Evolutionary conservation across 768 basidiomycete genomes (phyloP), one percentile per base, ranked within the genome.

Genomic region (Pleurotus ostreatus): DNA sequence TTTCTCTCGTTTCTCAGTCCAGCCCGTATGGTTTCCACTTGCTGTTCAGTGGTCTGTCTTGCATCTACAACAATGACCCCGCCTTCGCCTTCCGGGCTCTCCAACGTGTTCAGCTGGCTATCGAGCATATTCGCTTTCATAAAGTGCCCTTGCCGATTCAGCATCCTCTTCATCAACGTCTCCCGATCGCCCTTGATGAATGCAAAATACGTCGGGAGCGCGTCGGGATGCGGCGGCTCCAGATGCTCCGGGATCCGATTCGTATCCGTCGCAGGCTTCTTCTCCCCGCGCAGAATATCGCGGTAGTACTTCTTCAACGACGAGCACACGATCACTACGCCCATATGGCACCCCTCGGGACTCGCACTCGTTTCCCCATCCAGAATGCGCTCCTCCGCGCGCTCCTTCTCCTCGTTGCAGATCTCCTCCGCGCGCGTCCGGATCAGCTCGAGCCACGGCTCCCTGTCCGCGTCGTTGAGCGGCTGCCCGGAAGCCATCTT

Each of bases 281-380:
- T 39, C 45, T 61, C 71, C 9, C 91, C 94, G 7, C 95, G 79
- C 56, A 98, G 70, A 46, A 94, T 80, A 58, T 89, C 86, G 4
- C 96, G 86, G 68, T 98, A 98, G 59, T 77, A 77, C 62, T 65
- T 78, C 71, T 89, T 94, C 67, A 98, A 71, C 59, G 94, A 84
- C 18, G 93, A 96, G 70, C 93, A 95, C 38, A 86, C 89, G 39
- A 94, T 80, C 41, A 98, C 83, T n/a, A 90, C 80, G 1, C 89
- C 91, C 23, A 61, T 46, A 49, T 58, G 48, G 7, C 46, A 49
- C 53, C 55, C 61, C 56, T 30, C 34, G 20, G 26, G 56, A 11
- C 55, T 57, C 54, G 23, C 22, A 25, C 45, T 48, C 45, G n/a
- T 49, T 41, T 30, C n/a, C 4, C 23, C 12, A 13, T 16, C 23